Conservation (phyloP, 495 filamentous ascomycete genomes). For the Talaromyces ruber region DNA sequence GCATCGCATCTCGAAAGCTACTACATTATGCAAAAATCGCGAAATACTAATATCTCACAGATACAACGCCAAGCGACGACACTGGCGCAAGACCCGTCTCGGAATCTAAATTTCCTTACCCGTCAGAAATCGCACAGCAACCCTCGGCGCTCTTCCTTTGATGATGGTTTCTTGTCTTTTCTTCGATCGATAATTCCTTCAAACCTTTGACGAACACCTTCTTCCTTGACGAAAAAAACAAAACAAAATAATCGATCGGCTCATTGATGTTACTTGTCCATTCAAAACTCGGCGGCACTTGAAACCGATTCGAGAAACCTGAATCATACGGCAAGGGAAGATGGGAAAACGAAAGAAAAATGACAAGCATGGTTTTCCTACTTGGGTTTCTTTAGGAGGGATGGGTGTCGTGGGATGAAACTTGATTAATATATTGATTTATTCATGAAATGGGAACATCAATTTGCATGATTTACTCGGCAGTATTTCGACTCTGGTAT, state of each 20-base stretch:
- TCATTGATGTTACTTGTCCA: not conserved
- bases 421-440: not conserved
- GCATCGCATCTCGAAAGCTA: not conserved
- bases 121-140: constrained; percentile 10
- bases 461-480: not conserved
- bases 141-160: constrained; percentile 11
- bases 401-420: not conserved
- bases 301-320: not conserved
- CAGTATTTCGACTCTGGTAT: not conserved
- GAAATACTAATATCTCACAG: constrained; percentile 32
- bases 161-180: constrained; percentile 2
- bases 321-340: not conserved
- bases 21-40: not conserved
- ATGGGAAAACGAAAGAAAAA: not conserved
- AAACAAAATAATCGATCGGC: not conserved
- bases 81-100: constrained; percentile 99
- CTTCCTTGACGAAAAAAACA: not conserved
- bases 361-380: not conserved
- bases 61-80: constrained; percentile 99
- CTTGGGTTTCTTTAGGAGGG: not conserved
- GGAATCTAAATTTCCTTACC: constrained; percentile 62
- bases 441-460: not conserved
- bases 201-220: not conserved
- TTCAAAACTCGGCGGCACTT: not conserved
- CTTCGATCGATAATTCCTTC: not conserved